Percentiles rank a stretch among this genome's conserved stretches.
These are phyloP conservation scores for Fraxinus angustifolia DNA, from an alignment of 305 asterid species.

Conservation along the genomic window DNA sequence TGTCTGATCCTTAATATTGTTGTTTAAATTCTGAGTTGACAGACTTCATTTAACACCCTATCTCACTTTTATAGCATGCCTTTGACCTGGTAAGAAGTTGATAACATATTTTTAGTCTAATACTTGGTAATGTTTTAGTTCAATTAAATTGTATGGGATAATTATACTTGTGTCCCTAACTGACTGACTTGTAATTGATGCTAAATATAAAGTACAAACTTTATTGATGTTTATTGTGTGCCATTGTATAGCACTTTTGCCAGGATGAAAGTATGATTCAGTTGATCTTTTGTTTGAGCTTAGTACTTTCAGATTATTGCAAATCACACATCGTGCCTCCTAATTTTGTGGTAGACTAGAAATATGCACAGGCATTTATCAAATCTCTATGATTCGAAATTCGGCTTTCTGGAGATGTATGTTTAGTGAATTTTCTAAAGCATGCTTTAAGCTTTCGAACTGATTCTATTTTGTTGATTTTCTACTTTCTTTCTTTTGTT, in stretches of 20 bases:
- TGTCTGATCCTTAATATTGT: not conserved
- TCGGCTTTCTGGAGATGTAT: not conserved
- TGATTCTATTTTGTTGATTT: not conserved
- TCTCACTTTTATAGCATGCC: not conserved
- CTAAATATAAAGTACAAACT: not conserved
- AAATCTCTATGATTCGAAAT: not conserved
- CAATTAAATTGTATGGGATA: not conserved
- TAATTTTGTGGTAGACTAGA: not conserved
- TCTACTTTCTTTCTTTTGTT: not conserved
- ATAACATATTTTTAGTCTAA: not conserved
- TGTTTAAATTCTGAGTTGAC: not conserved
- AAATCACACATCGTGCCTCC: not conserved
- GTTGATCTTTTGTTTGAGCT: not conserved
- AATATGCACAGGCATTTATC: not conserved
- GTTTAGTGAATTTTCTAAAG: not conserved
- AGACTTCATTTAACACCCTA: not conserved
- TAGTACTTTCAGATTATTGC: not conserved
- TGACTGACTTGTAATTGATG: not conserved
- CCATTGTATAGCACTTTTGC: not conserved
- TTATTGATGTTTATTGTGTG: conserved; percentile 2
- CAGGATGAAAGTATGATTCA: not conserved
- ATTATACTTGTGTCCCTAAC: not conserved
- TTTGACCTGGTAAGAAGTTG: not conserved
- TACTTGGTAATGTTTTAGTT: not conserved
- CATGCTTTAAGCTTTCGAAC: not conserved